Evolutionary conservation across 2,329 filamentous ascomycete species (phyloP), one percentile per base, ranked within the genome.

Genomic region (Dactylellina leptospora): DNA sequence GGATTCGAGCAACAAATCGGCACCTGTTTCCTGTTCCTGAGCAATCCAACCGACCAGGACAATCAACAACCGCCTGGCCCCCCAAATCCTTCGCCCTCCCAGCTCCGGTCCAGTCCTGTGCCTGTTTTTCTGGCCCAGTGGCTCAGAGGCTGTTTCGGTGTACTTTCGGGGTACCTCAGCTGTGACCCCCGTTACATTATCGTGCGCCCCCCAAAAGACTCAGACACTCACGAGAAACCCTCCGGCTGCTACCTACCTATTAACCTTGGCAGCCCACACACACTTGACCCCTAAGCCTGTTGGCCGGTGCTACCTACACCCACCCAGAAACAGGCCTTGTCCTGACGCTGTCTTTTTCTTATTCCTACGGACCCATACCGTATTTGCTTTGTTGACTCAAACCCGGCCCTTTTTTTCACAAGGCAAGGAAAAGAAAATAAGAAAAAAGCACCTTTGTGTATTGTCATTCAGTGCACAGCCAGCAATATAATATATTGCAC

Each of bases 391-490:
- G 53, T 59, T 71, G 58, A 56, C 47, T 62, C 66, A 62, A 51
- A 71, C 58, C 66, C 58, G 66, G 51, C 66, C 66, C 50, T 63
- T 71, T 71, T 62, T 71, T 63, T 61, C 56, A 58, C 56, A 62
- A 70, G 64, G 64, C 48, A 71, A 61, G 50, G 56, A 45, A 56
- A 55, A 45, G 40, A 45, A 45, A 45, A 45, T 45, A 45, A 33
- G 22, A 33, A 33, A 51, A 68, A 60, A 55, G 59, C 48, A 44
- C 36, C 44, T 66, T 56, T 55, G 25, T 53, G 40, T 62, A 70
- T 70, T 70, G 64, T 70, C 64, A 70, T 61, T 70, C 64, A 36
- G 55, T 33, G 58, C 66, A 63, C 66, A 71, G 66, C 58, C 66
- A 71, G 66, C 47, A 62, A 48, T 58, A 58, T 44, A 62, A 58